phyloP scores from a whole-genome alignment of 1,284 basidiomycete species.

The Polyporus tsugae region DNA sequence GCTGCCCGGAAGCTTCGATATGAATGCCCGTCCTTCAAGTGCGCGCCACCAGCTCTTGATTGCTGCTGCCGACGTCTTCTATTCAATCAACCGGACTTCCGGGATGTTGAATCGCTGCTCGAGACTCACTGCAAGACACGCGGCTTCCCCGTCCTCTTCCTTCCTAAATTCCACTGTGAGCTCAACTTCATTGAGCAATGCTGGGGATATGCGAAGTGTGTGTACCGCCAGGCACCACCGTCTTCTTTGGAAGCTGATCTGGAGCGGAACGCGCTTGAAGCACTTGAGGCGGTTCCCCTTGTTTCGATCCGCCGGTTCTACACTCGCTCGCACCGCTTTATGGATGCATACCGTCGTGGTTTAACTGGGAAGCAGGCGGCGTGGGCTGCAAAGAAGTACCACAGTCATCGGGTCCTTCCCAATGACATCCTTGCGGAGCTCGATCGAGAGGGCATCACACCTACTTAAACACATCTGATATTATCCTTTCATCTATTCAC shows the following conservation, averaged over 20 bases:
- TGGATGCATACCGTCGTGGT: slow-evolving; percentile 27
- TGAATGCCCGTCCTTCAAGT: slow-evolving; percentile 35
- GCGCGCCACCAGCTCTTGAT: slow-evolving; percentile 16
- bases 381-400: slow-evolving; percentile 30
- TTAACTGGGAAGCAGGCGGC: slow-evolving; percentile 24
- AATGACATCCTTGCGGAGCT: slow-evolving; percentile 8
- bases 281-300: slow-evolving; percentile 21
- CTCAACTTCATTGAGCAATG: slow-evolving; percentile 34
- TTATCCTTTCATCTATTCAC: not conserved
- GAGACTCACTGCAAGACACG: slow-evolving; percentile 14
- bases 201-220: slow-evolving; percentile 32
- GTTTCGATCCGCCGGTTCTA: slow-evolving; percentile 22
- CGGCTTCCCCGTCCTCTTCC: slow-evolving; percentile 18
- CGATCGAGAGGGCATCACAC: slow-evolving; percentile 6
- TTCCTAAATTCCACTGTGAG: slow-evolving; percentile 35
- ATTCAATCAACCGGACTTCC: slow-evolving; percentile 41
- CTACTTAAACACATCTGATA: too few relatives aligned
- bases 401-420: slow-evolving; percentile 28
- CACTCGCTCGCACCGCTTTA: slow-evolving; percentile 21
- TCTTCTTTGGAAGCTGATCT: slow-evolving; percentile 23
- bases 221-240: slow-evolving; percentile 16
- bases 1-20: slow-evolving; percentile 13
- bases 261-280: slow-evolving; percentile 20
- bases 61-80: slow-evolving; percentile 40
- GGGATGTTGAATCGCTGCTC: slow-evolving; percentile 14